Base-by-base conservation (phyloP, 208 protist species). In the Porcisia hertigi region DNA sequence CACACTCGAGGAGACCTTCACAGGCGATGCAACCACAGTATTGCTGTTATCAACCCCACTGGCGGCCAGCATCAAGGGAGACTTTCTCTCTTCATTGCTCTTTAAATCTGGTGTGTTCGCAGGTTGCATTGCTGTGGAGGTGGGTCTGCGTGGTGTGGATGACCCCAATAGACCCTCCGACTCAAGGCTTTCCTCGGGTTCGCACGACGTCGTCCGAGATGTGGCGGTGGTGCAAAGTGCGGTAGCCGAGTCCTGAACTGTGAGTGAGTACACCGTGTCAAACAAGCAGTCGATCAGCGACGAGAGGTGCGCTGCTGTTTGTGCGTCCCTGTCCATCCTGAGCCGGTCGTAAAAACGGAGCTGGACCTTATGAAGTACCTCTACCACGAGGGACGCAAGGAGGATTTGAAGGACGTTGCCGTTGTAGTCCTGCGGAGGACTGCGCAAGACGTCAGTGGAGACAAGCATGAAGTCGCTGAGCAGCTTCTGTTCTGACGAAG, bases 331-430 rank as follows among this genome's bases (percentile, higher is more conserved):
- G 16, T 59, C 73, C 5, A 59, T 72, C 60, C 77, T 63, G 20
- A 43, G 53, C 5, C 64, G 57, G 47, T 53, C 65, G 30, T 76
- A 77, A 18, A 52, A 39, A 57, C 76, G 67, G n/a, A 90, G 75
- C 66, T 79, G 79, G 34, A 79, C 73, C 58, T 60, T 83, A 60
- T 75, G 86, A 20, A 79, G 73, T 78, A 57, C 79, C 81, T 77
- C 79, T 7, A 83, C 74, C 20, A 83, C 36, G 20, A 83, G 58
- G 8, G 79, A 83, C 25, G 79, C 79, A 66, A 82, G 72, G 18
- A 82, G 72, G 23, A 82, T 64, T 34, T 69, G 77, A 36, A 82
- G 66, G 18, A 82, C 72, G 20, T 57, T 64, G 0, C 71, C 72
- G 9, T 66, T 76, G 67, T 73, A 64, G 41, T 76, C 72, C 14